Percentiles rank a stretch among this genome's conserved stretches.
These are phyloP conservation scores for Colletotrichum limetticola DNA, from an alignment of 2,329 filamentous ascomycete genomes.

Conservation along the genomic window DNA sequence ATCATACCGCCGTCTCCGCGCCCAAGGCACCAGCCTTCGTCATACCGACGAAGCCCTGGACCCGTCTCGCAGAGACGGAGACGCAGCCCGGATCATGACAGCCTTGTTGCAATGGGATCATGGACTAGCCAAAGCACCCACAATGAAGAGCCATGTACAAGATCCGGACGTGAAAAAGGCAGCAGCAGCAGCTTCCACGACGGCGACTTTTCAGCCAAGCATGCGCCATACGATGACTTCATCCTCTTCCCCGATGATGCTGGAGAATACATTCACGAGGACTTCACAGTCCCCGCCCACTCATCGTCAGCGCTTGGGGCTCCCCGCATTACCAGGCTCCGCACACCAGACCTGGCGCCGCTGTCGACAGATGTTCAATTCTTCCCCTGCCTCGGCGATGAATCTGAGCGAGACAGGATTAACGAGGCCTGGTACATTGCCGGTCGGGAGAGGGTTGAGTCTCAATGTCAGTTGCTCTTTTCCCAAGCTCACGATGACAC, in stretches of 20 bases:
- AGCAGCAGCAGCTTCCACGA: background rate
- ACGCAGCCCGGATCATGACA: background rate
- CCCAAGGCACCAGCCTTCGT: background rate
- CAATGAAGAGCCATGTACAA: background rate
- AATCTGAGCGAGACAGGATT: constrained; percentile 25
- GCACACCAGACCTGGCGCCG: constrained; percentile 32
- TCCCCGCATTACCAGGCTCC: constrained; percentile 26
- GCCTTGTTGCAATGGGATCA: constrained; percentile 23
- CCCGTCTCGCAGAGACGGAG: background rate
- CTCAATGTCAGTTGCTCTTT: constrained; percentile 23
- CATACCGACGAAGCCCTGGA: background rate
- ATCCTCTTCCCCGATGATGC: constrained; percentile 10
- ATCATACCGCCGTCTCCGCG: background rate
- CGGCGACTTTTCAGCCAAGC: background rate
- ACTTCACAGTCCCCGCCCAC: background rate
- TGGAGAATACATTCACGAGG: background rate
- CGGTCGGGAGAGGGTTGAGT: constrained; percentile 12
- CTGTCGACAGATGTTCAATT: constrained; percentile 33
- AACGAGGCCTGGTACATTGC: constrained; percentile 33
- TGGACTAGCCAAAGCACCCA: constrained; percentile 1
- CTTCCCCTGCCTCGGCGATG: constrained; percentile 30
- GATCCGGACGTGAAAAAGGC: background rate
- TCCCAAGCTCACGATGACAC: background rate
- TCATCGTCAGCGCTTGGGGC: constrained; percentile 9
- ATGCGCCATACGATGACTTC: constrained; percentile 13